Base-by-base conservation (phyloP, 164 flowering plant species). In the Euptelea pleiosperma region DNA sequence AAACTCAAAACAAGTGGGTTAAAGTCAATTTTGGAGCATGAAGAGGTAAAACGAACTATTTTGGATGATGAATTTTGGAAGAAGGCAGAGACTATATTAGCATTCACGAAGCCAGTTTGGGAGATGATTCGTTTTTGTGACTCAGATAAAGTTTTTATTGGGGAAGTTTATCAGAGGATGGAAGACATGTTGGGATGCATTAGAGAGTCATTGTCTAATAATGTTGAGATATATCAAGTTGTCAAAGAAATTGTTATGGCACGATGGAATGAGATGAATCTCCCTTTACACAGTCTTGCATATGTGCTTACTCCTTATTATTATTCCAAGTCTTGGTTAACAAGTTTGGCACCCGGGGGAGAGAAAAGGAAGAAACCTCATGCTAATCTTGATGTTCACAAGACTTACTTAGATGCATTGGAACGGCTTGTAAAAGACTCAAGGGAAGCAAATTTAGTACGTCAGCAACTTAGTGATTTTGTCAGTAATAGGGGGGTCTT, bases 241-340 rank as follows among this genome's bases (percentile, higher is more conserved):
- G 16, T 70, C 16, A 8, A 51, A 8, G 35, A 36, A 14, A 2
- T 70, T 51, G 55, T 55, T 5, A 18, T 44, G 14, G 11, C 11
- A n/a, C 41, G 64, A 25, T 65, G 68, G 71, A 58, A 54, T 3
- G 55, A 62, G 48, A 61, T 62, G 65, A 62, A 53, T 49, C 21
- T 35, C 6, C 63, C 77, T 28, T 49, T 66, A n/a, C 65, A 68
- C 51, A 33, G 61, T 42, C 35, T 69, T 29, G 73, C 67, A 2
- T 69, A 50, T 55, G 68, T 60, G 3, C 57, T 65, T 8, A 53
- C 56, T 28, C 65, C 72, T 0, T 31, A 9, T 24, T 73, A 49
- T 37, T 73, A 62, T 31, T 42, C 61, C 45, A 5, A 41, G 2
- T 15, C 56, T 51, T 64, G 54, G 52, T 46, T 72, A 6, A 28